Percentiles rank a stretch among this genome's conserved stretches.
These are phyloP conservation scores for Albifimbria verrucaria DNA, from an alignment of 2,329 filamentous ascomycete species.

Conservation along the genomic window DNA sequence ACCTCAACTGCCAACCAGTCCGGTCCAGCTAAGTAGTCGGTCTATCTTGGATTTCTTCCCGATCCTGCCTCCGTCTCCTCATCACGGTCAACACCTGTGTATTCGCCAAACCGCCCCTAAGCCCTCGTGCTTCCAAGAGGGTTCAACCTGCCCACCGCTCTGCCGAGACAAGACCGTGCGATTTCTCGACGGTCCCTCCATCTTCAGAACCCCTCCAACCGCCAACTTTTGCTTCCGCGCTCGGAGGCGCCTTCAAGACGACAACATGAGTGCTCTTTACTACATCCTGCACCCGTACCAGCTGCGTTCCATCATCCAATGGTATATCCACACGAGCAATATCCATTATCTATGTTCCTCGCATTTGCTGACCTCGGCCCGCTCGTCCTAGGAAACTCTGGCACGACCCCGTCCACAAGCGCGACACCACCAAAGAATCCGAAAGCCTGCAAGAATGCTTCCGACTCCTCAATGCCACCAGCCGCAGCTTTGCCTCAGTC, in stretches of 20 bases:
- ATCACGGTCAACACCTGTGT: no score
- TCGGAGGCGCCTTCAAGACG: conserved; percentile 10
- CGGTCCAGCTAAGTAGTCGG: no score
- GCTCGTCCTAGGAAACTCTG: conserved; percentile 73
- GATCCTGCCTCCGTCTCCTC: no score
- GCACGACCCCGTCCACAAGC: conserved; percentile 90
- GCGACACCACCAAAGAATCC: conserved; percentile 72
- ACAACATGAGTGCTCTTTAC: conserved; percentile 64
- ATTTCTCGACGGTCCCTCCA: no score
- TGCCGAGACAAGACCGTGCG: no score
- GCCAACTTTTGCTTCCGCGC: conserved; percentile 3
- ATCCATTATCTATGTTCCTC: neutral
- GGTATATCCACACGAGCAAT: conserved; percentile 51
- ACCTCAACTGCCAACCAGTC: no score
- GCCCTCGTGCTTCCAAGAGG: no score
- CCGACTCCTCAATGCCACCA: conserved; percentile 79
- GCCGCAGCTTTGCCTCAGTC: conserved; percentile 87
- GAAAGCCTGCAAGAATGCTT: conserved; percentile 78
- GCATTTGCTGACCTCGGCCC: neutral
- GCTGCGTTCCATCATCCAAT: conserved; percentile 83
- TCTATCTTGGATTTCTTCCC: no score
- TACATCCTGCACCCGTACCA: conserved; percentile 72
- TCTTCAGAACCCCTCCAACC: no score
- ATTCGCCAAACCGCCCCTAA: no score
- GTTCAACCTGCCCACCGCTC: no score